phyloP scores from a whole-genome alignment of 768 basidiomycete genomes.

The Trametes gibbosa region DNA sequence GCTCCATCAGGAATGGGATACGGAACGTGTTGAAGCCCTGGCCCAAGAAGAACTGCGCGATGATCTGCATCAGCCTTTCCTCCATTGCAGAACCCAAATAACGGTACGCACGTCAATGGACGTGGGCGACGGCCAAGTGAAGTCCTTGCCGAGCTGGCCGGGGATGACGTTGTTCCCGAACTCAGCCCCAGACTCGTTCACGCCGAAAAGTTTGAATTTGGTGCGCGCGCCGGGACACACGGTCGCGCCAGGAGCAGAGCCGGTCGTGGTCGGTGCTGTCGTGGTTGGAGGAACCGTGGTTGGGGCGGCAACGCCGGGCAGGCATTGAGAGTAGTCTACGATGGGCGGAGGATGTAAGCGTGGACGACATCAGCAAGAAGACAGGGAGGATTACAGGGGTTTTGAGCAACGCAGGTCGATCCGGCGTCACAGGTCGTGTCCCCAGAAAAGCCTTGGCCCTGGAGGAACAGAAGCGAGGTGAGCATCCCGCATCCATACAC shows the following conservation, averaged over 20 bases:
- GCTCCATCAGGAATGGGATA: conserved; percentile 58
- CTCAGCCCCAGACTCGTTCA: conserved; percentile 62
- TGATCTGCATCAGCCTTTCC: not conserved
- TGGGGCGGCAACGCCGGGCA: conserved; percentile 33
- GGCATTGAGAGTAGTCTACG: conserved; percentile 49
- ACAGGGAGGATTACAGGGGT: conserved; percentile 35
- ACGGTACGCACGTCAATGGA: conserved; percentile 36
- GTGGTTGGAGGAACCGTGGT: conserved; percentile 25
- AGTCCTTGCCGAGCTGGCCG: conserved; percentile 41
- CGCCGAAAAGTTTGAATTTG: conserved; percentile 63
- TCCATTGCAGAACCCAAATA: not conserved
- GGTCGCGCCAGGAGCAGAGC: conserved; percentile 29
- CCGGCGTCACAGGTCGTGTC: conserved; percentile 46
- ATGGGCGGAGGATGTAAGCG: not conserved
- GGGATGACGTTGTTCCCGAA: conserved; percentile 51
- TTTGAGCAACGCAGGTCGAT: conserved; percentile 39
- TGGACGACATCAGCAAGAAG: not conserved
- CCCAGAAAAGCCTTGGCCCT: conserved; percentile 43
- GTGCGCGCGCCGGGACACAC: conserved; percentile 41
- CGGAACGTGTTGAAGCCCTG: conserved; percentile 64
- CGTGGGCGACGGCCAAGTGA: conserved; percentile 47
- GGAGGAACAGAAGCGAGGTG: not conserved
- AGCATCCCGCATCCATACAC: not conserved
- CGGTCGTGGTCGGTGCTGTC: conserved; percentile 25
- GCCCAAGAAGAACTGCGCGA: conserved; percentile 43